Percentiles rank a stretch among this genome's conserved stretches.
Conservation (phyloP, 805 yeast species). For the Zygosaccharomyces lentus region DNA sequence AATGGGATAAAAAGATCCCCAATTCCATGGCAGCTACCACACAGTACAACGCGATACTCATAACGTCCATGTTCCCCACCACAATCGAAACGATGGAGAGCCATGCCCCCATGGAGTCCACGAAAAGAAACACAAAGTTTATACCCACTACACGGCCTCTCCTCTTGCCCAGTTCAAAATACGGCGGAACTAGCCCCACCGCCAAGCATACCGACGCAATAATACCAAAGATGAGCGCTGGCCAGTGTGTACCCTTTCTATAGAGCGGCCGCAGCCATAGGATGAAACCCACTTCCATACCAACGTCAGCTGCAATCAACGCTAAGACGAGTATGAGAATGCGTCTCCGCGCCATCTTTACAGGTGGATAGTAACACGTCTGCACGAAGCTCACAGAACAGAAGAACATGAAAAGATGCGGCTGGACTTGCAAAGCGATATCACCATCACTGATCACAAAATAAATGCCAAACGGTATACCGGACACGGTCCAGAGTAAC, state of each 20-base stretch:
- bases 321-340: conserved; percentile 36
- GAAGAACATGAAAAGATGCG: conserved; percentile 72
- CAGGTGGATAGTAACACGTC: conserved; percentile 71
- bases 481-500: conserved; percentile 74
- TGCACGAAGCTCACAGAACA: conserved; percentile 67
- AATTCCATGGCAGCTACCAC: conserved; percentile 70
- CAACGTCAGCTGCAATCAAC: conserved; percentile 47
- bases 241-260: conserved; percentile 59
- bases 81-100: conserved; percentile 62
- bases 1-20: conserved; percentile 70
- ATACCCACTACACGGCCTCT: conserved; percentile 85
- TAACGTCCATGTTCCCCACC: conserved; percentile 63
- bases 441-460: conserved; percentile 67
- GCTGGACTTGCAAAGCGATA: conserved; percentile 80
- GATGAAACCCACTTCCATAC: conserved; percentile 65
- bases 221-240: conserved; percentile 73
- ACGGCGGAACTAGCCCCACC: conserved; percentile 82
- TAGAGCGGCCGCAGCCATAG: conserved; percentile 61
- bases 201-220: conserved; percentile 73
- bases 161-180: conserved; percentile 74
- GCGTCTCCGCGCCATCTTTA: conserved; percentile 34
- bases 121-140: conserved; percentile 67
- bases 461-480: conserved; percentile 83
- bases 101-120: conserved; percentile 81
- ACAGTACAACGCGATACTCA: conserved; percentile 74